phyloP scores from a whole-genome alignment of 1,284 basidiomycete species.

The Ganoderma sp. region DNA sequence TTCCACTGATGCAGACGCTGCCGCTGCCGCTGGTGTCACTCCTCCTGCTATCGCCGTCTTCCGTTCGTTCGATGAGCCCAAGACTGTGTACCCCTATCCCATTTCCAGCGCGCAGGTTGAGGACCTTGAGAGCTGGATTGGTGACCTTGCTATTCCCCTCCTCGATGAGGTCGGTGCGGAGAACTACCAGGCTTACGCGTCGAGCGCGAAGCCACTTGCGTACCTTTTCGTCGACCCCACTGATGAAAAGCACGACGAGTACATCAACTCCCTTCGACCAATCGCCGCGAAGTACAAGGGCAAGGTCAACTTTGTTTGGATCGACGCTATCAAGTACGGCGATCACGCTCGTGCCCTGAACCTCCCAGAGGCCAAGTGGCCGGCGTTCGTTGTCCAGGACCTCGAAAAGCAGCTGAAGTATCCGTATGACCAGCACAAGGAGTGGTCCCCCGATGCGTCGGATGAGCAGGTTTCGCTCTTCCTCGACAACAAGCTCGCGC shows the following conservation, averaged over 20 bases:
- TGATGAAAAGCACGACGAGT: conserved; percentile 67
- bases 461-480: conserved; percentile 71
- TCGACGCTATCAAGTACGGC: conserved; percentile 93
- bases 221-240: conserved; percentile 94
- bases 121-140: conserved; percentile 80
- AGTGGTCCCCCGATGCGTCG: conserved; percentile 62
- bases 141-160: conserved; percentile 86
- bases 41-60: conserved; percentile 91
- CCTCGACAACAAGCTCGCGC: conserved; percentile 75
- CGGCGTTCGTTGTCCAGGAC: conserved; percentile 93
- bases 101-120: conserved; percentile 60
- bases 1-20: conserved; percentile 73
- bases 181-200: conserved; percentile 90
- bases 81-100: conserved; percentile 73
- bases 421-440: conserved; percentile 78
- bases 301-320: conserved; percentile 98
- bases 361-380: conserved; percentile 86
- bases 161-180: conserved; percentile 95
- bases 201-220: conserved; percentile 86
- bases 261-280: conserved; percentile 75
- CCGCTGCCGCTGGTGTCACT: conserved; percentile 73
- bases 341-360: conserved; percentile 97
- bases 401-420: conserved; percentile 87
- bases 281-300: conserved; percentile 84
- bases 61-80: conserved; percentile 91